These are phyloP conservation scores for Calocybe cyanea DNA, from an alignment of 768 basidiomycete genomes.

Conservation along the genomic window DNA sequence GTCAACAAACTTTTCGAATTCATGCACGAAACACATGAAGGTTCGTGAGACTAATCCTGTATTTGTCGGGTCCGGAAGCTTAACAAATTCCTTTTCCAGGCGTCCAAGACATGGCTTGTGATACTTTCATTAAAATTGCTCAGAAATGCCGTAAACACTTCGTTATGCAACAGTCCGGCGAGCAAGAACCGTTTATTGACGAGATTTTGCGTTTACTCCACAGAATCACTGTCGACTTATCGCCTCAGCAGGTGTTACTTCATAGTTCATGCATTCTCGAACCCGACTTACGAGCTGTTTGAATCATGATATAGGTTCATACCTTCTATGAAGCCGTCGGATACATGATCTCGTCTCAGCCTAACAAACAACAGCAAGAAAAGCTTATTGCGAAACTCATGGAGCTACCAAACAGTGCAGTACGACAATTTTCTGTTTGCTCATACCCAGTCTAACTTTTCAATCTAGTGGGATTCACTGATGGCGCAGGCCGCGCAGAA, in stretches of 20 bases:
- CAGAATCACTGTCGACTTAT: slow-evolving; percentile 90
- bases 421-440: slow-evolving; percentile 33
- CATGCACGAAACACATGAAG: slow-evolving; percentile 99
- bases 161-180: slow-evolving; percentile 97
- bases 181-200: slow-evolving; percentile 96
- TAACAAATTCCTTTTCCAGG: slow-evolving; percentile 38
- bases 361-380: slow-evolving; percentile 96
- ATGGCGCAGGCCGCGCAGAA: slow-evolving; percentile 94
- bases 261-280: neutral
- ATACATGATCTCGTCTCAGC: slow-evolving; percentile 99
- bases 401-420: slow-evolving; percentile 96
- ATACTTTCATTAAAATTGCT: slow-evolving; percentile 99
- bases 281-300: neutral
- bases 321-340: slow-evolving; percentile 99
- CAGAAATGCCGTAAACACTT: slow-evolving; percentile 98
- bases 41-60: slow-evolving; percentile 32
- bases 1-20: slow-evolving; percentile 99
- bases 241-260: slow-evolving; percentile 72
- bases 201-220: slow-evolving; percentile 92
- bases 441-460: no score
- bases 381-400: slow-evolving; percentile 92
- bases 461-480: slow-evolving; percentile 84
- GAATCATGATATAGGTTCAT: slow-evolving; percentile 57
- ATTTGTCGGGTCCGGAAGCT: neutral
- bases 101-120: slow-evolving; percentile 99